These are phyloP conservation scores for Massariosphaeria phaeospora DNA, from an alignment of 495 filamentous ascomycete species.

Conservation along the genomic window DNA sequence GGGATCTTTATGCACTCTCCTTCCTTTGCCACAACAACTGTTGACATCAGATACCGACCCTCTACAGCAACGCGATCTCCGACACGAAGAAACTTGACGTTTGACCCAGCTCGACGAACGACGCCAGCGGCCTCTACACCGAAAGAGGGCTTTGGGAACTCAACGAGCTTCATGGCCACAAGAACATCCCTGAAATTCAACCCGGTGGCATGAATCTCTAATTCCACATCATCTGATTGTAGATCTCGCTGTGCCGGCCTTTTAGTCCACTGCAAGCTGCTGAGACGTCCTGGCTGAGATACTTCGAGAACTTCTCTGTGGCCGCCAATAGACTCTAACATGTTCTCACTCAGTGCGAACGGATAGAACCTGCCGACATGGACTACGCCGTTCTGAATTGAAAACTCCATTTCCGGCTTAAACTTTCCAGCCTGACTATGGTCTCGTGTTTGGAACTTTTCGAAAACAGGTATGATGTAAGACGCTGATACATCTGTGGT, in stretches of 20 bases:
- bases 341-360: not conserved
- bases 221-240: not conserved
- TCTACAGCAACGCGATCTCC: not conserved
- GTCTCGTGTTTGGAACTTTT: not conserved
- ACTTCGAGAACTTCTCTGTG: not conserved
- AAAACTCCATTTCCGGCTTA: not conserved
- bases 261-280: not conserved
- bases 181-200: not conserved
- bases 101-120: not conserved
- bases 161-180: not conserved
- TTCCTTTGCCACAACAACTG: no score
- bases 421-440: not conserved
- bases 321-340: not conserved
- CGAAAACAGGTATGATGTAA: not conserved
- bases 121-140: not conserved
- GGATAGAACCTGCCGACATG: not conserved
- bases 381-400: not conserved
- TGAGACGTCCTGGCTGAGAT: not conserved
- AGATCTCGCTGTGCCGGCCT: no score
- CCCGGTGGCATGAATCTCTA: not conserved
- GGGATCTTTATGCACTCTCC: not conserved
- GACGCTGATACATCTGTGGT: not conserved
- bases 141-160: not conserved
- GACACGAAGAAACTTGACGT: not conserved
- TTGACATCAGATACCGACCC: no score